Base-by-base conservation (phyloP, 1,284 basidiomycete genomes). In the Trametes sp. region DNA sequence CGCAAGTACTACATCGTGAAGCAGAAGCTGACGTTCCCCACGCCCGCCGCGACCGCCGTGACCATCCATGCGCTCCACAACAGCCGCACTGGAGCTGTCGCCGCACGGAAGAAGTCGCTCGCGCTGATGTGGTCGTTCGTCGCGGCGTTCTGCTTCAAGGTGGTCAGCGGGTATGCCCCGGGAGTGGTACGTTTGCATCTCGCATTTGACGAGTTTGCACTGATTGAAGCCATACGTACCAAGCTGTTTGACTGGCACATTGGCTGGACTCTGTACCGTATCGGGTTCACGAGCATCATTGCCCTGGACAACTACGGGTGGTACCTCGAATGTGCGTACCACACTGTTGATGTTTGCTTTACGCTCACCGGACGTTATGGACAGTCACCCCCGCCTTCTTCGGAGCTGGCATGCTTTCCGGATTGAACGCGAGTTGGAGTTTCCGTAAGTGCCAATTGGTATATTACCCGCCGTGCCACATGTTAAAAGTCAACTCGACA, bases 1-100 rank as follows among this genome's bases (percentile, higher is more conserved):
- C 81, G 86, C 64, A 84, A 84, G 69, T 88, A 86, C 74, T 90
- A 86, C 75, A 88, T 91, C 68, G 78, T 90, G 55, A 83, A 86
- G 72, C 86, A 88, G 72, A 88, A 88, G 72, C 76, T 89, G 26
- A 85, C 86, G 41, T 91, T 91, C 80, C 89, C 87, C 2, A 87
- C 87, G 2, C 86, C 86, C 19, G 85, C 89, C 59, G 90, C 89
- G 13, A 89, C 88, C 36, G 89, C 88, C n/a, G 86, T 83, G 69
- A 88, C 87, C 14, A 88, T 90, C 65, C 84, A 84, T 24, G 84
- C 87, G 8, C 77, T 89, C 31, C 89, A 90, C 70, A 80, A 81
- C 42, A 82, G 82, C 19, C 78, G 74, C 44, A 75, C 75, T 29
- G 86, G 84, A 41, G 83, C 85, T 2, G 73, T 76, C 23, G 80